phyloP scores from a whole-genome alignment of 345 rosid species.

The Psidium friedrichsthalianum region DNA sequence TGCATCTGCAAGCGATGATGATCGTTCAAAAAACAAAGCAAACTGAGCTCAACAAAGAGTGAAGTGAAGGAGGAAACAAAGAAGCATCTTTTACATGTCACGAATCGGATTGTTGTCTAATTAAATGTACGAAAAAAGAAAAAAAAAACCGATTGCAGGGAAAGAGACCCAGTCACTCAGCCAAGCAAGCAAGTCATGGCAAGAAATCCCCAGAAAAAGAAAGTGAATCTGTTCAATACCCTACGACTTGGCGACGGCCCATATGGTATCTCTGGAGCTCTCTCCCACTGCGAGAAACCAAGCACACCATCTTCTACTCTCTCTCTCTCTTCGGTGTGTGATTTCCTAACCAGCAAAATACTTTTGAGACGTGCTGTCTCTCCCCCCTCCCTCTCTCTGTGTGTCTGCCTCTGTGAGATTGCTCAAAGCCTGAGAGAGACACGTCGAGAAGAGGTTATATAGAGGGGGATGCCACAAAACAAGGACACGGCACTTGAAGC shows the following conservation, averaged over 20 bases:
- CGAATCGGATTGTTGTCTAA: too few species aligned
- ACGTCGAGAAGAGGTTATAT: not conserved
- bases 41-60: not conserved
- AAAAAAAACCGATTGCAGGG: not conserved
- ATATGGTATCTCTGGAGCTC: constrained; percentile 50
- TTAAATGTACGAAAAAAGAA: too few species aligned
- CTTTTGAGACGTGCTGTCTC: not conserved
- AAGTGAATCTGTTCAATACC: constrained; percentile 18
- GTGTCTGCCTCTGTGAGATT: not conserved
- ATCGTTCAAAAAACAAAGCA: not conserved
- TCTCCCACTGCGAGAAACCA: constrained; percentile 70
- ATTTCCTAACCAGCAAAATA: not conserved
- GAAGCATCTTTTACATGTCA: not conserved
- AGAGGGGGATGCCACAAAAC: not conserved
- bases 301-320: constrained; percentile 27
- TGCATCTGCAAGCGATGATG: constrained; percentile 34
- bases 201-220: not conserved
- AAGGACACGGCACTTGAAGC: not conserved
- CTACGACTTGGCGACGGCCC: constrained; percentile 84
- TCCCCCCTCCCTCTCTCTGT: not conserved
- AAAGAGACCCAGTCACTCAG: not conserved
- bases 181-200: not conserved
- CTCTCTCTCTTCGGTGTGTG: not conserved
- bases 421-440: not conserved
- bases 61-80: not conserved